phyloP scores from a whole-genome alignment of 208 protist genomes.

The Trypanosoma platydactyli region DNA sequence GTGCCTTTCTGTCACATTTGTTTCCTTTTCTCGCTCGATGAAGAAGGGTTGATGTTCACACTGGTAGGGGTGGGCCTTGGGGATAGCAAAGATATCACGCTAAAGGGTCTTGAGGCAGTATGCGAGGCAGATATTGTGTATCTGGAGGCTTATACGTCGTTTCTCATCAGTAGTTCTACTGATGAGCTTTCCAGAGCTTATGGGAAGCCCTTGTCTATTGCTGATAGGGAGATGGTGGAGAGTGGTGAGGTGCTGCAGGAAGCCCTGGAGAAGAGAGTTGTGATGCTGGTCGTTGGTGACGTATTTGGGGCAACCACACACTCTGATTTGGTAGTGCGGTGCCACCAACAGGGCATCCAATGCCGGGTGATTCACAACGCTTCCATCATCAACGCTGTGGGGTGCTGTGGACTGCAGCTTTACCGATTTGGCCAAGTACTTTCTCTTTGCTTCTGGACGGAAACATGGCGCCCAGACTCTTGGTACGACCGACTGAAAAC shows the following conservation, averaged over 20 bases:
- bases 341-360: conserved; percentile 81
- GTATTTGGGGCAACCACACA: conserved; percentile 99
- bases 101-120: conserved; percentile 96
- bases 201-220: conserved; percentile 87
- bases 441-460: conserved; percentile 97
- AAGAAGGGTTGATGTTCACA: conserved; percentile 66
- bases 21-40: conserved; percentile 9
- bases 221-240: conserved; percentile 97
- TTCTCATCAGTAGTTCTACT: conserved; percentile 90
- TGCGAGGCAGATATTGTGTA: conserved; percentile 93
- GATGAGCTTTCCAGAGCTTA: conserved; percentile 88
- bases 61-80: conserved; percentile 97
- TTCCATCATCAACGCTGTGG: conserved; percentile 99
- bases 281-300: conserved; percentile 99
- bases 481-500: conserved; percentile 96
- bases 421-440: conserved; percentile 99
- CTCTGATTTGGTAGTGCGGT: conserved; percentile 97
- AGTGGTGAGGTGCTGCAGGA: conserved; percentile 88
- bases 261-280: conserved; percentile 89
- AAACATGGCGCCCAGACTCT: conserved; percentile 96
- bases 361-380: conserved; percentile 98
- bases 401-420: conserved; percentile 98
- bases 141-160: conserved; percentile 99
- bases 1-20: not conserved
- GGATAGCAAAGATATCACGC: conserved; percentile 98